These are phyloP conservation scores for Euphrasia confusa DNA, from an alignment of 257 asterid genomes.

Conservation along the genomic window DNA sequence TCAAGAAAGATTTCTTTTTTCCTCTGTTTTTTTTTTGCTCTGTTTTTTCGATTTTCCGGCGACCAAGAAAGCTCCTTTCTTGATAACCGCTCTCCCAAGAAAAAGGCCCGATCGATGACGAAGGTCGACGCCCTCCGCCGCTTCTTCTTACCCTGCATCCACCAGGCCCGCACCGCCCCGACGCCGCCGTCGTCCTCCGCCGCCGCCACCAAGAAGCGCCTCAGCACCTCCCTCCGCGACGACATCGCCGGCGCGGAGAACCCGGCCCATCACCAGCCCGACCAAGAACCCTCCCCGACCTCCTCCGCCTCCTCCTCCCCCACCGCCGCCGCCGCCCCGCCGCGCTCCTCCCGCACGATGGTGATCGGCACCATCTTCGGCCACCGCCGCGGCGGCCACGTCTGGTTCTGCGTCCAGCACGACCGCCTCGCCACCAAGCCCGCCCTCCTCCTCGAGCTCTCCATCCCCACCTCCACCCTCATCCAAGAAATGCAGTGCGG, in stretches of 20 bases:
- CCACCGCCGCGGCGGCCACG: conserved; percentile 9
- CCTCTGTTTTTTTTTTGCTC: not conserved
- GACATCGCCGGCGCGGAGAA: conserved; percentile 39
- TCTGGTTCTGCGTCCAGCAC: not conserved
- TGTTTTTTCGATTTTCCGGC: conserved; percentile 6
- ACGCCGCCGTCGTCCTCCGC: conserved; percentile 29
- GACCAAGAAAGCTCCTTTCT: not conserved
- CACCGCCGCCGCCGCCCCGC: conserved; percentile 32
- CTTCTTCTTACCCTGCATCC: conserved; percentile 70
- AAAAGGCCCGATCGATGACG: conserved; percentile 31
- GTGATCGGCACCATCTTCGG: conserved; percentile 7
- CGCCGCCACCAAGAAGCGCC: conserved; percentile 59
- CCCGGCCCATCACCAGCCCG: conserved; percentile 11
- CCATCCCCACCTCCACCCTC: conserved; percentile 6
- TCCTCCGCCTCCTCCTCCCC: conserved; percentile 34
- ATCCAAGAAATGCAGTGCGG: conserved; percentile 82
- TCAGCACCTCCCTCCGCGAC: conserved; percentile 89
- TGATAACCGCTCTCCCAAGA: not conserved
- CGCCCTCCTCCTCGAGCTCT: conserved; percentile 9
- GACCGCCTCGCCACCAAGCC: not conserved
- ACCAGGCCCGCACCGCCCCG: conserved; percentile 46
- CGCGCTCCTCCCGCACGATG: conserved; percentile 76
- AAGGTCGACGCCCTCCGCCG: conserved; percentile 77
- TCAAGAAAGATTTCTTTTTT: not conserved
- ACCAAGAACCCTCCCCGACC: conserved; percentile 35